Base-by-base conservation (phyloP, 192 early-diverging fungal species). In the Spizellomyces sp. region DNA sequence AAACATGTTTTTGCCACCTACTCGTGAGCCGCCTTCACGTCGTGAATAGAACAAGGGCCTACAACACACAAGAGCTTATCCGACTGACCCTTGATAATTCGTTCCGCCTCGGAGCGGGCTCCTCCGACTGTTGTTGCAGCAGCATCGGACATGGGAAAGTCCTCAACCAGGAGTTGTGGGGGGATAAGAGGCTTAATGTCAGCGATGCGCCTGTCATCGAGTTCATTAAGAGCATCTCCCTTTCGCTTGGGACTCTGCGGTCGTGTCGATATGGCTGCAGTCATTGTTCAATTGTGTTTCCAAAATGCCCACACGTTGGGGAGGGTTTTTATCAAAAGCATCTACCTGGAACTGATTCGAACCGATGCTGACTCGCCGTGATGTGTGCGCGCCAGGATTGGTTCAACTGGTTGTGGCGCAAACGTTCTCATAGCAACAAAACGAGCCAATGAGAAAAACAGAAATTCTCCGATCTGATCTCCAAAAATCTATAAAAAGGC, bases 1-100 rank as follows among this genome's bases (percentile, higher is more conserved):
- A 0, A 36, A 70, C 17, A 22, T 42, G 15, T 17, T n/a, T 42
- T 55, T 15, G 15, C 65, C 55, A 17, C 90, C 85, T 96, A 97
- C 68, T 93, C 94, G 22, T 90, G 70, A 5, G 96, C 96, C 7
- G 93, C 91, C 36, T 88, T 75, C 19, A 89, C 84, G 75, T 98
- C 93, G 82, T 98, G 96, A 77, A 98, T 98, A 12, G 94, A 95
- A 80, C 96, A 98, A 9, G 96, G 96, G 8, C 96, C 96, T 19
- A 96, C 94, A 47, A 98, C 87, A 9, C 94, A 87, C 42, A 98
- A 84, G 7, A 98, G 83, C 50, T 94, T 85, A 81, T 98, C 95
- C 71, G 95, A 94, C 45, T 86, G 76, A 41, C 90, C 88, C 45
- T 86, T 84, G 62, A 98, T 67, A 48, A 55, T 54, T 8, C 21